Evolutionary conservation across 352 stramenopile genomes (phyloP).

Genomic region (Globisporangium radiosum): DNA sequence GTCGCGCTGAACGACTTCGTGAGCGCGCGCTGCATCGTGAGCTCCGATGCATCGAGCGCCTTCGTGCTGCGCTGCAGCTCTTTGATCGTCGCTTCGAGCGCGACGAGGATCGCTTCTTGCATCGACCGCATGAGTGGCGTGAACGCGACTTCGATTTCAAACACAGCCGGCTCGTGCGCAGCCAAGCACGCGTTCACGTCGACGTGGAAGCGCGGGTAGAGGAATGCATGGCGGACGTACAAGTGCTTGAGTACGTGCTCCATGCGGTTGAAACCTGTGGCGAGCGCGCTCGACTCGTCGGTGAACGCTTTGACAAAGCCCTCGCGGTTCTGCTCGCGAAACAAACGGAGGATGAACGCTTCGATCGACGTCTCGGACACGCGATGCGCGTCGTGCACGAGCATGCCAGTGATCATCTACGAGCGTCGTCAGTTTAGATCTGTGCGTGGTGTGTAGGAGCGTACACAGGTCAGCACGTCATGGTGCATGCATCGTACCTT

Average conservation of each 20-base stretch:
- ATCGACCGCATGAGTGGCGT: constrained; percentile 91
- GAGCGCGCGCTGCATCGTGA: constrained; percentile 93
- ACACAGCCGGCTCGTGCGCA: constrained; percentile 83
- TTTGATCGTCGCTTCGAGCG: constrained; percentile 90
- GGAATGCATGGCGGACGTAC: constrained; percentile 88
- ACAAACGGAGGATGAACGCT: constrained; percentile 96
- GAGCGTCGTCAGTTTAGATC: not conserved
- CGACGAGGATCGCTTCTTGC: constrained; percentile 91
- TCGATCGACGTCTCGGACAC: constrained; percentile 94
- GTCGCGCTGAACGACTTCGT: constrained; percentile 64
- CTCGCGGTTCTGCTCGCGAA: constrained; percentile 76
- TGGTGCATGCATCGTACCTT: constrained; percentile 11
- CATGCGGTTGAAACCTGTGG: constrained; percentile 91
- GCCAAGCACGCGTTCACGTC: constrained; percentile 85
- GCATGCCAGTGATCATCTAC: constrained; percentile 86
- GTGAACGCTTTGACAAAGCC: constrained; percentile 97
- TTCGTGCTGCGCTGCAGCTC: constrained; percentile 90
- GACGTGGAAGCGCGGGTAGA: constrained; percentile 96
- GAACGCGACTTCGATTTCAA: constrained; percentile 91
- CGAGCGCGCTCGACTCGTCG: constrained; percentile 88
- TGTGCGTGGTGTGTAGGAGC: not conserved
- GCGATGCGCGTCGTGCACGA: constrained; percentile 92
- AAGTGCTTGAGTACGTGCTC: constrained; percentile 94
- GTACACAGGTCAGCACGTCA: not conserved
- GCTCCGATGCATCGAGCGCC: constrained; percentile 65